A percentile compares a stretch with the other conserved stretches of the same genome.
Evolutionary conservation across 768 basidiomycete species (phyloP).

Genomic region (Serendipita vermifera): DNA sequence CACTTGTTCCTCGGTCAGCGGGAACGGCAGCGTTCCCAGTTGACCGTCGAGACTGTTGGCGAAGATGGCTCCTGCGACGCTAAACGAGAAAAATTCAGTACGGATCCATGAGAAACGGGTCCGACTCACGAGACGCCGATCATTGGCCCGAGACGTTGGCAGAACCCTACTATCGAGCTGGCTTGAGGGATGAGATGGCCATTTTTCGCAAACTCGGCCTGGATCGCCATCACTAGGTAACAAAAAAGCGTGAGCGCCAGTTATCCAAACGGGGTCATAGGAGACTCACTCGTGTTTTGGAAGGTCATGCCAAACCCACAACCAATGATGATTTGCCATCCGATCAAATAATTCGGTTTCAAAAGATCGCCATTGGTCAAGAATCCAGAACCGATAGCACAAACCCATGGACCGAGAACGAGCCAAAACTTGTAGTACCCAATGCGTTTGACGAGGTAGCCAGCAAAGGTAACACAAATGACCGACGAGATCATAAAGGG

Average conservation of each 20-base stretch:
- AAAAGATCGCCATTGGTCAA: background rate
- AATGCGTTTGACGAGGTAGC: background rate
- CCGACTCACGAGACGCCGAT: background rate
- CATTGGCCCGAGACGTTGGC: background rate
- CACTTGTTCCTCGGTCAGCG: background rate
- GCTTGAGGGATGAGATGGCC: background rate
- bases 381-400: background rate
- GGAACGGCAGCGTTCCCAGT: background rate
- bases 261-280: background rate
- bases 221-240: background rate
- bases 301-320: background rate
- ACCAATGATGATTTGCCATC: background rate
- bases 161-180: background rate
- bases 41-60: background rate
- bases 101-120: background rate
- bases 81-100: background rate
- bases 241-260: background rate
- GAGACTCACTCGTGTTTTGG: background rate
- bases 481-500: background rate
- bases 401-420: background rate
- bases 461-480: background rate
- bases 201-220: background rate
- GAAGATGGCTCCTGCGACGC: background rate
- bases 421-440: background rate
- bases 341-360: background rate